Percentiles rank a stretch among this genome's conserved stretches.
Conservation (phyloP, 2,329 filamentous ascomycete genomes). For the Verticillium nubilum region DNA sequence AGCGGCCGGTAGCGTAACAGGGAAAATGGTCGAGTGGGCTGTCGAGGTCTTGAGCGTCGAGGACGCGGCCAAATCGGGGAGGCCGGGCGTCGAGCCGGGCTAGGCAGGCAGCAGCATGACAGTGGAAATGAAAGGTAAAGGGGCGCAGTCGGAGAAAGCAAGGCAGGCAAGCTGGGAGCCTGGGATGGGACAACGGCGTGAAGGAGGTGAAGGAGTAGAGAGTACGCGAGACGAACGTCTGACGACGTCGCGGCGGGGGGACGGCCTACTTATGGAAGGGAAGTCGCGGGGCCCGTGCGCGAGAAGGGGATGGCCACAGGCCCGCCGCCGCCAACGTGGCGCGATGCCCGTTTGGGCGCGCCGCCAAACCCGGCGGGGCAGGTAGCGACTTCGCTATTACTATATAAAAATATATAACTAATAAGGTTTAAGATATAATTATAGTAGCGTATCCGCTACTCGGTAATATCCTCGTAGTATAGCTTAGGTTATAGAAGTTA, state of each 20-base stretch:
- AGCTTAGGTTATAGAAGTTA: too few species aligned
- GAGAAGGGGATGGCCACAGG: not conserved
- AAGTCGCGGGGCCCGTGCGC: not conserved
- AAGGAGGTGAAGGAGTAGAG: not conserved
- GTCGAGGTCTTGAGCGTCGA: too few species aligned
- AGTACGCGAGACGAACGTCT: too few species aligned
- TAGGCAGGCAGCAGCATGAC: not conserved
- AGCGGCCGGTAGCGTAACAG: too few species aligned
- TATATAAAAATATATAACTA: too few species aligned
- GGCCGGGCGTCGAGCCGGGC: not conserved
- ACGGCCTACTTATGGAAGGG: not conserved
- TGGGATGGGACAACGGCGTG: not conserved
- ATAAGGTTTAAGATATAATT: too few species aligned
- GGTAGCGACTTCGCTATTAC: not conserved
- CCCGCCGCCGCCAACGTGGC: not conserved
- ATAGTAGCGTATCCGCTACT: too few species aligned
- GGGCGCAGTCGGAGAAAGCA: not conserved
- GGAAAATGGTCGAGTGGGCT: too few species aligned
- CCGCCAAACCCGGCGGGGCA: not conserved
- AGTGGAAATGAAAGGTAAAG: not conserved
- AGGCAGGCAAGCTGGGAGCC: not conserved
- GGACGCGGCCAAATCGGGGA: not conserved
- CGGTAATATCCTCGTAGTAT: too few species aligned
- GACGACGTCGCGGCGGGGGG: not conserved
- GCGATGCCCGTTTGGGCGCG: not conserved